Base-by-base conservation (phyloP, 2,329 filamentous ascomycete species). In the Plenodomus biglobosus region DNA sequence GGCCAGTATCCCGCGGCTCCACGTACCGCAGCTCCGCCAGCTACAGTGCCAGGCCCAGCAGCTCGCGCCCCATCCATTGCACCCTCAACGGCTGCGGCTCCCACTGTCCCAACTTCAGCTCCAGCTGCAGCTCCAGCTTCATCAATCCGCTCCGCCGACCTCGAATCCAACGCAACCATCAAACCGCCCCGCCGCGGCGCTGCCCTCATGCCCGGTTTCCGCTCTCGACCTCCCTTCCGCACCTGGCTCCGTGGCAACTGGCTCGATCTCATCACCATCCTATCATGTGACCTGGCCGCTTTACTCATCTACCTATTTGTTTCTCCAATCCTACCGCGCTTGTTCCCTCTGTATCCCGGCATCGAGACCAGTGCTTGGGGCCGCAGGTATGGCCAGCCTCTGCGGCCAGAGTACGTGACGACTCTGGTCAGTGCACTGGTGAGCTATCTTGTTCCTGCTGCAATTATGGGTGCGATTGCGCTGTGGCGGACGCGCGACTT, bases 341-440 rank as follows among this genome's bases (percentile, higher is more conserved):
- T 82, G 2, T 88, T 89, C 64, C 58, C 61, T 1, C 19, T 60
- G 8, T 62, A 53, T 24, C 35, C 39, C 0, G 59, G 56, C 18
- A 44, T 65, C 2, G 44, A 55, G 36, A 46, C 17, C 0, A 53
- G 41, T 18, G 16, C 30, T 81, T 83, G 50, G 53, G 60, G 61
- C 1, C 8, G 62, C 10, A 50, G 86, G 53, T 84, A 87, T 55
- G 83, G 83, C 27, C 86, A 86, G 60, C 85, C 85, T 0, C 70
- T 85, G n/a, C 79, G 84, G 48, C 78, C 80, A n/a, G 85, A 88
- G 57, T 86, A 88, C 60, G 71, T 90, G 11, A 83, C 83, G 13
- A 87, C 86, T 56, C 83, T 80, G 77, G 73, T 80, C 1, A 85
- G 85, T 5, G 85, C 85, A 1, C 66, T 88, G 13, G 73, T 89